Percentiles rank a stretch among this genome's conserved stretches.
These are phyloP conservation scores for Neofusicoccum ribis DNA, from an alignment of 2,329 filamentous ascomycete species.

Conservation along the genomic window DNA sequence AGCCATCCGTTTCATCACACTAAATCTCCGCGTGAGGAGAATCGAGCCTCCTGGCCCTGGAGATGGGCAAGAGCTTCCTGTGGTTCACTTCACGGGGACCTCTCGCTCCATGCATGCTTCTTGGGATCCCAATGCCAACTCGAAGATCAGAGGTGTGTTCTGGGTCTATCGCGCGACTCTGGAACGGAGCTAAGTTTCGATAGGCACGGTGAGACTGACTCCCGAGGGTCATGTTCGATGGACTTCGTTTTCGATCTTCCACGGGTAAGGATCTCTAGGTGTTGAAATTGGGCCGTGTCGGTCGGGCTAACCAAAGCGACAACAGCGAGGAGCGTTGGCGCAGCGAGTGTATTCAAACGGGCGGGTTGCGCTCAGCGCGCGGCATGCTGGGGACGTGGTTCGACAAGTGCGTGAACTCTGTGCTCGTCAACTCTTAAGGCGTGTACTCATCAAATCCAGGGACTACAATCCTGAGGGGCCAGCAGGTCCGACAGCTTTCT, in stretches of 20 bases:
- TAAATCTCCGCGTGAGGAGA: constrained; percentile 62
- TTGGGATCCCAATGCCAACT: constrained; percentile 70
- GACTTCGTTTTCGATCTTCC: constrained; percentile 67
- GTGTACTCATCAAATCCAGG: constrained; percentile 35
- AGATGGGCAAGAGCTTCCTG: constrained; percentile 59
- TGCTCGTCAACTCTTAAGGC: neutral
- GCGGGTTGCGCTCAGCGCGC: constrained; percentile 63
- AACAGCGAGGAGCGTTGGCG: constrained; percentile 70
- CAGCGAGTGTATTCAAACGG: constrained; percentile 75
- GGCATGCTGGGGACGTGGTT: constrained; percentile 78
- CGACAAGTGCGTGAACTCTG: constrained; percentile 57
- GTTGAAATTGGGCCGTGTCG: constrained; percentile 19
- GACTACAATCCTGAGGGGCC: constrained; percentile 69
- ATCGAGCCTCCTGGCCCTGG: constrained; percentile 61
- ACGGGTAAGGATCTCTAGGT: constrained; percentile 37
- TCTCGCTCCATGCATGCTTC: constrained; percentile 63
- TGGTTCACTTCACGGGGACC: constrained; percentile 67
- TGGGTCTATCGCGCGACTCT: neutral
- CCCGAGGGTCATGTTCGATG: constrained; percentile 71
- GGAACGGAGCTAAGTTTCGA: neutral
- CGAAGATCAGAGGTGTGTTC: constrained; percentile 61
- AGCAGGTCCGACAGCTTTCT: constrained; percentile 73
- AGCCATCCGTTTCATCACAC: constrained; percentile 68
- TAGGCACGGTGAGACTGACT: constrained; percentile 65
- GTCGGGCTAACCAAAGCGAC: constrained; percentile 33